These are phyloP conservation scores for Fusarium sp. DNA, from an alignment of 2,329 filamentous ascomycete species.

Conservation along the genomic window DNA sequence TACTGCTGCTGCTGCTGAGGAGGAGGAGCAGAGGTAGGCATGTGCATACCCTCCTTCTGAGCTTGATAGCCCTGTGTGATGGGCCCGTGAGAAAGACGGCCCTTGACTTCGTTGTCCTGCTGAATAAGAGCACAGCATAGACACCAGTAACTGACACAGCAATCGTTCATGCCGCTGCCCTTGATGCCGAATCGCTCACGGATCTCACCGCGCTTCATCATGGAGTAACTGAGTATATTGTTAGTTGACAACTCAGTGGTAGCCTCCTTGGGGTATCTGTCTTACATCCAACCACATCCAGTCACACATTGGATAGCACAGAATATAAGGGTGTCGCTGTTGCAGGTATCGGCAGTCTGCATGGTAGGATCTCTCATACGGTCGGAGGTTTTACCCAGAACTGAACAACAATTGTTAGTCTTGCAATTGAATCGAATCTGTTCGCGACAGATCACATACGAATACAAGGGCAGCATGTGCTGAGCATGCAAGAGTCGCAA, in stretches of 20 bases:
- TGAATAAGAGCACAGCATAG: constrained; percentile 69
- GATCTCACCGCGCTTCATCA: constrained; percentile 67
- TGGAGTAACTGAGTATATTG: constrained; percentile 55
- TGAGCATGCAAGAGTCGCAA: constrained; percentile 56
- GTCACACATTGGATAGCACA: constrained; percentile 56
- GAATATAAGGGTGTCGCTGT: constrained; percentile 60
- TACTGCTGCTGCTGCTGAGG: constrained; percentile 14
- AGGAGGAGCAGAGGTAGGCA: constrained; percentile 47
- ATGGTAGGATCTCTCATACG: constrained; percentile 61
- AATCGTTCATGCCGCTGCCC: constrained; percentile 64
- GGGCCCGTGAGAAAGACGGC: constrained; percentile 46
- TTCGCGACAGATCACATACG: constrained; percentile 52
- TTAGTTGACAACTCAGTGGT: constrained; percentile 12
- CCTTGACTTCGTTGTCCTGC: constrained; percentile 67
- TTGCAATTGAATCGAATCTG: background rate
- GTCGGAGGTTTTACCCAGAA: constrained; percentile 60
- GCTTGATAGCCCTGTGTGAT: constrained; percentile 56
- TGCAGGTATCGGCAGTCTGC: constrained; percentile 55
- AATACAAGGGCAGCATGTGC: constrained; percentile 59
- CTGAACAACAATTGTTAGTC: constrained; percentile 48
- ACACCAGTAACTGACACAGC: constrained; percentile 67
- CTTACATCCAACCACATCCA: constrained; percentile 61
- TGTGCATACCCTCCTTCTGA: constrained; percentile 56
- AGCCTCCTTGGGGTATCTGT: background rate
- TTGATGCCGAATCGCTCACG: constrained; percentile 67